Base-by-base conservation (phyloP, 805 yeast genomes). In the Candida tallmaniae region DNA sequence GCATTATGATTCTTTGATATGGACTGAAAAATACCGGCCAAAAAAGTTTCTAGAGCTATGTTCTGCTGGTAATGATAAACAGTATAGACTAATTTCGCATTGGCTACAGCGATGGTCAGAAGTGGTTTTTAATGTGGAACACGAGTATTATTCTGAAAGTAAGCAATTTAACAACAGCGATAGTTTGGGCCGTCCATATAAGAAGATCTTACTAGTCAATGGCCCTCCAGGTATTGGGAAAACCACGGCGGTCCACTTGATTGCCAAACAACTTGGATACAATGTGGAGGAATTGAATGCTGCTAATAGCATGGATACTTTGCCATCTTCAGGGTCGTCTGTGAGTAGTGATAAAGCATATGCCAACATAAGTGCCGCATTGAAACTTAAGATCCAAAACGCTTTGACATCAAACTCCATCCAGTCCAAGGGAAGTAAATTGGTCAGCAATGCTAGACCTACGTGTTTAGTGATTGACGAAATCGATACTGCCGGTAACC, bases 171-270 rank as follows among this genome's bases (percentile, higher is more conserved):
- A 34, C 21, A 31, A 30, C 11, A 46, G 43, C 1, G 70, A 65
- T 43, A 24, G 38, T 4, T 45, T 57, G 30, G 69, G 67, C 5
- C 40, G 70, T 10, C 70, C 69, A 5, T 61, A 56, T 11, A 70
- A 71, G 34, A 81, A 76, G 43, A 68, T 93, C 0, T 52, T 93
- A 14, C 61, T 93, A 26, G 72, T 93, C 8, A 87, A 82, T 52
- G 98, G 98, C 0, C 93, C 96, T 0, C 88, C 96, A 0, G 98
- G 98, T 2, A 70, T 83, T 12, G 98, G 98, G 7, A 90, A 90
- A 52, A 89, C 97, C 0, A 76, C 93, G 0, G 80, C 88, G 2
- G 86, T 90, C 0, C 96, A 89, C 50, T 75, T 87, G 1, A 71
- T 88, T 23, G 93, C 96, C 3, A 70, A 68, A 29, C 95, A 85